These are phyloP conservation scores for Rhododendron henanense DNA, from an alignment of 148 eudicot species.

Conservation along the genomic window DNA sequence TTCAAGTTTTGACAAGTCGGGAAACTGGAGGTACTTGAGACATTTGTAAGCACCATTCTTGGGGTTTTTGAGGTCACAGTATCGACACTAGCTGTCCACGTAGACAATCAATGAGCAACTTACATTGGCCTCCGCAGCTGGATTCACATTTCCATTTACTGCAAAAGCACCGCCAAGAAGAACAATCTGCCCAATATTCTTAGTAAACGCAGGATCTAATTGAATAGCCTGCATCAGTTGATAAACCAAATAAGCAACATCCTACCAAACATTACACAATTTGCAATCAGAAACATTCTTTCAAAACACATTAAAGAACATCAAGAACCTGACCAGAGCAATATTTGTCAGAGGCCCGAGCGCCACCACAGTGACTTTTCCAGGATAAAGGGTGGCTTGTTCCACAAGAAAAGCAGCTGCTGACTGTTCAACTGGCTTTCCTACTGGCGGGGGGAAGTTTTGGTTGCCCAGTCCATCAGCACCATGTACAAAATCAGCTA, in stretches of 20 bases:
- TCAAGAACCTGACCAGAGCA: slow-evolving; percentile 65
- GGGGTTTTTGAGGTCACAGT: background rate
- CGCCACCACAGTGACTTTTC: slow-evolving; percentile 86
- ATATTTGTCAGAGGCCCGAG: slow-evolving; percentile 93
- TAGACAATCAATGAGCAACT: slow-evolving; percentile 20
- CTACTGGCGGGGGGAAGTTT: slow-evolving; percentile 83
- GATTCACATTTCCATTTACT: slow-evolving; percentile 94
- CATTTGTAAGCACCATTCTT: background rate
- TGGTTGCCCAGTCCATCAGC: slow-evolving; percentile 93
- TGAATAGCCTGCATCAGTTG: slow-evolving; percentile 57
- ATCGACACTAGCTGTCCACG: background rate
- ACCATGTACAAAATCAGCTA: slow-evolving; percentile 96
- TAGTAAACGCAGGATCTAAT: slow-evolving; percentile 59
- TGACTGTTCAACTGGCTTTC: slow-evolving; percentile 69
- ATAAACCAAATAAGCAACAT: slow-evolving; percentile 11
- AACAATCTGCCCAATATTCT: slow-evolving; percentile 68
- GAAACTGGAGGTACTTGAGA: background rate
- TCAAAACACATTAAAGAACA: background rate
- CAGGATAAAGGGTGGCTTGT: slow-evolving; percentile 68
- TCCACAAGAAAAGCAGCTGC: slow-evolving; percentile 71
- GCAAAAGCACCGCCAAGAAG: slow-evolving; percentile 95
- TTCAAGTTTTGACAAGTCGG: background rate
- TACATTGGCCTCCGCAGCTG: slow-evolving; percentile 97
- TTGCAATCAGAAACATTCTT: background rate
- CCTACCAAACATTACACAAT: slow-evolving; percentile 17